Conservation (phyloP, 305 asterid species). For the Rubia tinctorum region DNA sequence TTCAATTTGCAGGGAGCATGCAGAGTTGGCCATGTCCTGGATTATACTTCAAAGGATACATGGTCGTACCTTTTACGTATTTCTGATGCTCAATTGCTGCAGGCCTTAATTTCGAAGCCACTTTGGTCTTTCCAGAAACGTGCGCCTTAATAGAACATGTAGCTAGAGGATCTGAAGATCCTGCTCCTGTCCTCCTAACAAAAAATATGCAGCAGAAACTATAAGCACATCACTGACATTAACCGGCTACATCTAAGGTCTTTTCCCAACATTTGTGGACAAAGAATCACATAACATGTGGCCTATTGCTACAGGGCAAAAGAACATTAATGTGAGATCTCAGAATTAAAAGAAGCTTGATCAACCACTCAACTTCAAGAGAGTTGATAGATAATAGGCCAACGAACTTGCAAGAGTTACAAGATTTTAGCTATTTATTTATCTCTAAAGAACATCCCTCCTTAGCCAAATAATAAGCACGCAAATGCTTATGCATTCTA, state of each 20-base stretch:
- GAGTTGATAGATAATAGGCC: background rate
- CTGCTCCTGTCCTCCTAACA: constrained; percentile 75
- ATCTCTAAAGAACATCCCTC: background rate
- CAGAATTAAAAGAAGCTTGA: background rate
- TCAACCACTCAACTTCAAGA: background rate
- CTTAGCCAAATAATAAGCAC: background rate
- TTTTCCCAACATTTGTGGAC: background rate
- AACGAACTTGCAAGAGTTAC: background rate
- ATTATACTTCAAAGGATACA: constrained; percentile 83
- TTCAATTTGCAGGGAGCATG: constrained; percentile 47
- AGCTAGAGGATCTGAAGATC: constrained; percentile 64
- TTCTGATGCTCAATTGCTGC: constrained; percentile 55
- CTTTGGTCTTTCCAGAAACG: constrained; percentile 28
- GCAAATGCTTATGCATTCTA: background rate
- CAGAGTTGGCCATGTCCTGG: constrained; percentile 84
- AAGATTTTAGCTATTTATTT: background rate
- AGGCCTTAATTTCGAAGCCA: constrained; percentile 28
- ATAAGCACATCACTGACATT: background rate
- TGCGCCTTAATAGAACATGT: constrained; percentile 60
- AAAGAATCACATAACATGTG: background rate
- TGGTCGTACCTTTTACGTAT: constrained; percentile 56
- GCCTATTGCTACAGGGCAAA: background rate
- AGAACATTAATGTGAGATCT: background rate
- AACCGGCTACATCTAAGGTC: background rate
- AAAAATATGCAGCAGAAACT: background rate